Conservation (phyloP, 768 basidiomycete species). For the Leccinum aurantiacum region DNA sequence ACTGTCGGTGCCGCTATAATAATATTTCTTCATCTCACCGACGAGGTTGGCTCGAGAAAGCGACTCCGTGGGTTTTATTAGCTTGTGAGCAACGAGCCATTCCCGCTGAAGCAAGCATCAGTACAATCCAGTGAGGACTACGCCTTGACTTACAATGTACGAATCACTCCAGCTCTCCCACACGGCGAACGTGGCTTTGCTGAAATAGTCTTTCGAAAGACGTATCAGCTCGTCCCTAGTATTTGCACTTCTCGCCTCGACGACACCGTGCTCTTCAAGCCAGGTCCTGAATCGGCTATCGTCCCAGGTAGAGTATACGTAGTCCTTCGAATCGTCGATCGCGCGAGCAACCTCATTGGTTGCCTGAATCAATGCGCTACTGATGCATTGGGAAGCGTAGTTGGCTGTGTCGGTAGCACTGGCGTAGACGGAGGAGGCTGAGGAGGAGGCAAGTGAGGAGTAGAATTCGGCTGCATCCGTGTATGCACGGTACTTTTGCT, state of each 20-base stretch:
- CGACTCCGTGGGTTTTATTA: slow-evolving; percentile 64
- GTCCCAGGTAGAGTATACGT: slow-evolving; percentile 88
- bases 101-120: slow-evolving; percentile 48
- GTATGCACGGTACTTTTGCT: slow-evolving; percentile 64
- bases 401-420: slow-evolving; percentile 37
- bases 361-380: slow-evolving; percentile 49
- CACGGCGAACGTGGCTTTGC: slow-evolving; percentile 56
- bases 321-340: slow-evolving; percentile 79
- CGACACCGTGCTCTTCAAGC: slow-evolving; percentile 71
- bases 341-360: slow-evolving; percentile 48
- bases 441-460: slow-evolving; percentile 46
- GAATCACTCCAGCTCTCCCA: slow-evolving; percentile 89
- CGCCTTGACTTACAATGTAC: slow-evolving; percentile 57
- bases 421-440: slow-evolving; percentile 53
- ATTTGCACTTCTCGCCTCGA: slow-evolving; percentile 54
- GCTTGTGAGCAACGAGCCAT: slow-evolving; percentile 80
- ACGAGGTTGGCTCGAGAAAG: slow-evolving; percentile 54
- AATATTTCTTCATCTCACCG: slow-evolving; percentile 73
- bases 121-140: neutral
- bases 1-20: slow-evolving; percentile 57
- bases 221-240: slow-evolving; percentile 66
- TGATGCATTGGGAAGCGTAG: slow-evolving; percentile 41
- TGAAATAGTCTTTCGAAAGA: slow-evolving; percentile 70
- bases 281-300: slow-evolving; percentile 71
- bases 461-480: slow-evolving; percentile 58